Percentiles rank a stretch among this genome's conserved stretches.
Evolutionary conservation across 257 asterid genomes (phyloP).

Genomic region (Gynochthodes officinalis): DNA sequence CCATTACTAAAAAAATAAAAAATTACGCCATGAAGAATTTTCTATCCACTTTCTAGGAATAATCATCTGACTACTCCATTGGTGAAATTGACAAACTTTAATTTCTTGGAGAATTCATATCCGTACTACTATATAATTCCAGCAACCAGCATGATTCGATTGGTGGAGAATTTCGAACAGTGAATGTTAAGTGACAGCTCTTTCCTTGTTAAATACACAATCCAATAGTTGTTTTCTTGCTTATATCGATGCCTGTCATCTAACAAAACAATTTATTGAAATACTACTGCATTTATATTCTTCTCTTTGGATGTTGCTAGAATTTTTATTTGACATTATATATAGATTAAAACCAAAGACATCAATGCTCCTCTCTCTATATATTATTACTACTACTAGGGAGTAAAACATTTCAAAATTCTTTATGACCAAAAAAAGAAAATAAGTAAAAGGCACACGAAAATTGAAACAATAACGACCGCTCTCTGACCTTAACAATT

Average conservation of each 20-base stretch:
- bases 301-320: not conserved
- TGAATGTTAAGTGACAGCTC: constrained; percentile 9
- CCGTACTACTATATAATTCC: not conserved
- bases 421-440: no score
- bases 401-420: no score
- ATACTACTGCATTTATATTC: not conserved
- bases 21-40: no score
- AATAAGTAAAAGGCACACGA: no score
- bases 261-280: not conserved
- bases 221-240: not conserved
- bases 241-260: constrained; percentile 8
- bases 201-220: constrained; percentile 19
- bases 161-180: constrained; percentile 1
- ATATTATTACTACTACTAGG: no score
- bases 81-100: not conserved
- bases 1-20: no score
- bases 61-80: constrained; percentile 4
- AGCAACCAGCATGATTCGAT: not conserved
- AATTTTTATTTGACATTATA: no score
- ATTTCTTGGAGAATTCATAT: constrained; percentile 13
- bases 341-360: no score
- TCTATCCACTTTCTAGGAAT: constrained; percentile 17
- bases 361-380: no score
- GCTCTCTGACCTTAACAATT: not conserved
- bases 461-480: not conserved